Conservation (phyloP, 768 basidiomycete species). For the Leccinum variicolor region DNA sequence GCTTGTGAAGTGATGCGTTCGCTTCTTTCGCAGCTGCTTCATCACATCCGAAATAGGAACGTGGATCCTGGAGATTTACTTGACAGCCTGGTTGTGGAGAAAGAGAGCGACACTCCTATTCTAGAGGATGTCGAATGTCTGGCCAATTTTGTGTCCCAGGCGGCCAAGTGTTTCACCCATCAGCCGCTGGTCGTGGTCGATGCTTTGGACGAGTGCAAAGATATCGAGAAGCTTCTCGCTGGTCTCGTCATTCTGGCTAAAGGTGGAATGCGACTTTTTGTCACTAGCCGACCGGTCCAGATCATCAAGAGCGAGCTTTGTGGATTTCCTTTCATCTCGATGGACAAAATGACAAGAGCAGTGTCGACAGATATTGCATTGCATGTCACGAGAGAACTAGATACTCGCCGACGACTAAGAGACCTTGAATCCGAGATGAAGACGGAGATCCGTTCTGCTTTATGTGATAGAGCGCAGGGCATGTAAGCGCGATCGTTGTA, state of each 20-base stretch:
- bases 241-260: conserved; percentile 1
- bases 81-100: not conserved
- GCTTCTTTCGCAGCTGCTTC: conserved; percentile 13
- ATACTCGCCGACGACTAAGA: conserved; percentile 6
- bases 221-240: conserved; percentile 5
- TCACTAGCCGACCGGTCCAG: conserved; percentile 17
- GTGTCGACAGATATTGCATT: conserved; percentile 10
- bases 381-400: conserved; percentile 12
- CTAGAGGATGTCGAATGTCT: conserved; percentile 4
- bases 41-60: not conserved
- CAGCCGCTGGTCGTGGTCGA: conserved; percentile 15
- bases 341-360: conserved; percentile 2
- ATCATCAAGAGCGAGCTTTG: conserved; percentile 4
- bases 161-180: not conserved
- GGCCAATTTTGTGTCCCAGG: not conserved
- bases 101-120: not conserved
- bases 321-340: conserved; percentile 5
- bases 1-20: conserved; percentile 13
- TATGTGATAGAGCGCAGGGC: conserved; percentile 15
- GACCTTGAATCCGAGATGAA: conserved; percentile 5
- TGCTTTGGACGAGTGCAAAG: conserved; percentile 21
- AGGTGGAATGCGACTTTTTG: conserved; percentile 8
- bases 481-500: conserved; percentile 10
- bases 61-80: not conserved
- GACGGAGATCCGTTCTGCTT: conserved; percentile 1